phyloP scores from a whole-genome alignment of 768 basidiomycete species.

The Kwoniella botswanensis region DNA sequence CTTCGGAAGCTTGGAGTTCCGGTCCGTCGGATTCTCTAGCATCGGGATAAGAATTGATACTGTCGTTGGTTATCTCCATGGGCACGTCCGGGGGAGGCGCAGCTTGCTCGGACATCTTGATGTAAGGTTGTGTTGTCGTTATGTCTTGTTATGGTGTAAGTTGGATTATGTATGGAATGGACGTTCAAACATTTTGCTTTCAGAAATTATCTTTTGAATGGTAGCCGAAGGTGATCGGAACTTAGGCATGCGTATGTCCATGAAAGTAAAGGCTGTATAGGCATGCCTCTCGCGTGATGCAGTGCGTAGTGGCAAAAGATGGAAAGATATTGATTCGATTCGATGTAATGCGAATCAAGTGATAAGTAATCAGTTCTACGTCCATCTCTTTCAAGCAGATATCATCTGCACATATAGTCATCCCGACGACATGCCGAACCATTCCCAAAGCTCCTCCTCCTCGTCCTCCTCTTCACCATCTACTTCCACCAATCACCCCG shows the following conservation, averaged over 20 bases:
- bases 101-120: conserved; percentile 20
- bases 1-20: conserved; percentile 12
- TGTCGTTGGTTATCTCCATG: conserved; percentile 30
- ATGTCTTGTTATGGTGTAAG: background rate
- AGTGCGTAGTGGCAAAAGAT: background rate
- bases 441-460: background rate
- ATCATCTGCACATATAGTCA: background rate
- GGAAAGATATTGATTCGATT: background rate
- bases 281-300: background rate
- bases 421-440: background rate
- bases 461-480: conserved; percentile 15
- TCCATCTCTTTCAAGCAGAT: background rate
- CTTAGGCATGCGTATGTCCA: background rate
- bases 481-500: conserved; percentile 8
- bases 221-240: background rate
- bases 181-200: background rate
- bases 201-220: background rate
- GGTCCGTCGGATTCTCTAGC: conserved; percentile 19
- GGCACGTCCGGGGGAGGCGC: conserved; percentile 12
- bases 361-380: too few relatives aligned
- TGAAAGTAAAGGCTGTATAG: background rate
- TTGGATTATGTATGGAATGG: background rate
- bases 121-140: background rate
- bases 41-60: conserved; percentile 38
- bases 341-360: background rate